phyloP scores from a whole-genome alignment of 2,329 filamentous ascomycete genomes.

The Cladophialophora bantiana region DNA sequence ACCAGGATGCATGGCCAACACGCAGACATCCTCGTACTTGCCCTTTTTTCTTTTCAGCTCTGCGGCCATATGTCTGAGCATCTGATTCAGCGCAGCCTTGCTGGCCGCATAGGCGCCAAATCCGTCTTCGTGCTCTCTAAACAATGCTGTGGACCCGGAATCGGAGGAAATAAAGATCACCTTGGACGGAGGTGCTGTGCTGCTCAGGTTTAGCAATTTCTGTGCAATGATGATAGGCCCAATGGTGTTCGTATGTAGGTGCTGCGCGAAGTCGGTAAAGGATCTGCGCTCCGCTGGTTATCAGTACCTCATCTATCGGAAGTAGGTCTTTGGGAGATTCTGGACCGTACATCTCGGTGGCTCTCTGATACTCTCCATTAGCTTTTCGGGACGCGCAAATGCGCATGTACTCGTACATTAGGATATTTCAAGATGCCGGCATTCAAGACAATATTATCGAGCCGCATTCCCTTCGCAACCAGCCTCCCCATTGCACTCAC shows the following conservation, averaged over 20 bases:
- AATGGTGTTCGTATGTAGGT: slow-evolving; percentile 65
- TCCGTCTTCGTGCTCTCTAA: slow-evolving; percentile 64
- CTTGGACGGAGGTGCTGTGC: slow-evolving; percentile 56
- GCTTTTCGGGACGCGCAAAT: slow-evolving; percentile 7
- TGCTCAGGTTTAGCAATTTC: slow-evolving; percentile 56
- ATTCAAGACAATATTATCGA: slow-evolving; percentile 65
- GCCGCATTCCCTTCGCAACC: slow-evolving; percentile 49
- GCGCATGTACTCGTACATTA: slow-evolving; percentile 53
- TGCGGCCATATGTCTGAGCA: slow-evolving; percentile 62
- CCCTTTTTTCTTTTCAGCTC: slow-evolving; percentile 60
- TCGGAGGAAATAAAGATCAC: slow-evolving; percentile 66
- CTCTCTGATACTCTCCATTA: slow-evolving; percentile 50
- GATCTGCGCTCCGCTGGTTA: slow-evolving; percentile 48
- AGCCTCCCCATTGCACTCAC: slow-evolving; percentile 50
- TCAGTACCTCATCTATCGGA: slow-evolving; percentile 10
- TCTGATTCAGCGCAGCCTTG: slow-evolving; percentile 65
- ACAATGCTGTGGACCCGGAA: slow-evolving; percentile 59
- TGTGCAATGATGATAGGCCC: slow-evolving; percentile 65
- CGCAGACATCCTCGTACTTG: slow-evolving; percentile 43
- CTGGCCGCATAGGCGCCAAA: slow-evolving; percentile 65
- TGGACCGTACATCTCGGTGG: slow-evolving; percentile 56
- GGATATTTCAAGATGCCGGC: slow-evolving; percentile 64
- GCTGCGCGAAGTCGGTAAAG: slow-evolving; percentile 61
- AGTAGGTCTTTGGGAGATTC: background rate
- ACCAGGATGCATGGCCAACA: slow-evolving; percentile 65